Conservation (phyloP, 2,329 filamentous ascomycete genomes). For the Aspergillus sp. region DNA sequence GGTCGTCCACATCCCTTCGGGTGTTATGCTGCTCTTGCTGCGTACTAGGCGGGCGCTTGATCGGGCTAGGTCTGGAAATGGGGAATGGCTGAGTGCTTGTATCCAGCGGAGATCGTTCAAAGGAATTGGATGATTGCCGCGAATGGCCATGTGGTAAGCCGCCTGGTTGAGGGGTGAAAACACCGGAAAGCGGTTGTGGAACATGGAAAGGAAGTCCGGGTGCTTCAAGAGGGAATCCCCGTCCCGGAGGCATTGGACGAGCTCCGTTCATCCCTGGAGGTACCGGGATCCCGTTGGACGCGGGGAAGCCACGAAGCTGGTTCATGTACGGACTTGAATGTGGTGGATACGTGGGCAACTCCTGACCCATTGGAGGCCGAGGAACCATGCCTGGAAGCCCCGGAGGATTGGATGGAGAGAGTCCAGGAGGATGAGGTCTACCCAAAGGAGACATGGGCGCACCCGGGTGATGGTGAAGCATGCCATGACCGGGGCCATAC, state of each 20-base stretch:
- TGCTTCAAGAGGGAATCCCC: conserved; percentile 53
- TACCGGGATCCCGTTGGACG: conserved; percentile 52
- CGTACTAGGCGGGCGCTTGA: conserved; percentile 79
- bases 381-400: conserved; percentile 56
- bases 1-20: conserved; percentile 65
- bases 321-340: conserved; percentile 52
- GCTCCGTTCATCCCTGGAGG: conserved; percentile 63
- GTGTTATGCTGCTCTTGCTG: conserved; percentile 50
- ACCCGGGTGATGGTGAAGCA: conserved; percentile 58
- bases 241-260: conserved; percentile 59
- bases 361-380: conserved; percentile 51
- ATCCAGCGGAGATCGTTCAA: conserved; percentile 60
- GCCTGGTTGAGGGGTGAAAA: conserved; percentile 35
- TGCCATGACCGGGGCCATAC: conserved; percentile 56
- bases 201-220: conserved; percentile 43
- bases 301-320: conserved; percentile 56
- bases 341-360: conserved; percentile 57
- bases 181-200: conserved; percentile 44
- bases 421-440: conserved; percentile 56
- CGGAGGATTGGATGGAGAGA: conserved; percentile 54
- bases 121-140: conserved; percentile 70
- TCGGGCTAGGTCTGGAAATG: conserved; percentile 80
- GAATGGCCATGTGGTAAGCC: conserved; percentile 62
- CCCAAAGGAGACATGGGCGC: conserved; percentile 66
- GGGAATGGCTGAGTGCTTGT: conserved; percentile 63